Evolutionary conservation across 108 stramenopile species (phyloP).

Genomic region (Pseudonitzschia pungens): DNA sequence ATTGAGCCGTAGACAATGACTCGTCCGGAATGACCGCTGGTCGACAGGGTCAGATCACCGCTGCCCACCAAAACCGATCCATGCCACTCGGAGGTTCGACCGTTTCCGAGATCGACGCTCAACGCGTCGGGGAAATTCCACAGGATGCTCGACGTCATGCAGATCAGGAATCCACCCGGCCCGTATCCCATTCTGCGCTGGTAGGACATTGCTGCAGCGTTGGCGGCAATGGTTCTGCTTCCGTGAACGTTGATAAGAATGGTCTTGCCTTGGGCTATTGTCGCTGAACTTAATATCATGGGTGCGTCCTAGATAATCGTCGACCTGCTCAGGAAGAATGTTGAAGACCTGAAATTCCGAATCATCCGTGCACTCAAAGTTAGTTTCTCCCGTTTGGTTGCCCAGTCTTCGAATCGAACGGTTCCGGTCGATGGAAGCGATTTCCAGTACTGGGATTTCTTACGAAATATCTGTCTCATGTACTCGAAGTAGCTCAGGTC

Average conservation of each 20-base stretch:
- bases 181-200: not conserved
- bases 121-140: constrained; percentile 34
- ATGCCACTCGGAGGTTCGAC: constrained; percentile 12
- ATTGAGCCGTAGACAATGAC: constrained; percentile 18
- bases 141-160: constrained; percentile 14
- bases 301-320: not conserved
- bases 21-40: constrained; percentile 33
- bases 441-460: constrained; percentile 6
- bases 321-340: not conserved
- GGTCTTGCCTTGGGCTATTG: constrained; percentile 23
- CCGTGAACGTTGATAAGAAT: constrained; percentile 34
- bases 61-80: constrained; percentile 23
- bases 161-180: constrained; percentile 3
- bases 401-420: not conserved
- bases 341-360: constrained; percentile 9
- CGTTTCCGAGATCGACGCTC: constrained; percentile 20
- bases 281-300: not conserved
- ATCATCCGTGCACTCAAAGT: not conserved
- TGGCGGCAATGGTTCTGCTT: not conserved
- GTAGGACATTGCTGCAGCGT: not conserved
- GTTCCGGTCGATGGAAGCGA: not conserved
- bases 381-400: not conserved
- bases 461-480: not conserved
- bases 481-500: not conserved
- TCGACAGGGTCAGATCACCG: constrained; percentile 15